phyloP scores from a whole-genome alignment of 345 rosid genomes.

The Anastatica hierochuntica region DNA sequence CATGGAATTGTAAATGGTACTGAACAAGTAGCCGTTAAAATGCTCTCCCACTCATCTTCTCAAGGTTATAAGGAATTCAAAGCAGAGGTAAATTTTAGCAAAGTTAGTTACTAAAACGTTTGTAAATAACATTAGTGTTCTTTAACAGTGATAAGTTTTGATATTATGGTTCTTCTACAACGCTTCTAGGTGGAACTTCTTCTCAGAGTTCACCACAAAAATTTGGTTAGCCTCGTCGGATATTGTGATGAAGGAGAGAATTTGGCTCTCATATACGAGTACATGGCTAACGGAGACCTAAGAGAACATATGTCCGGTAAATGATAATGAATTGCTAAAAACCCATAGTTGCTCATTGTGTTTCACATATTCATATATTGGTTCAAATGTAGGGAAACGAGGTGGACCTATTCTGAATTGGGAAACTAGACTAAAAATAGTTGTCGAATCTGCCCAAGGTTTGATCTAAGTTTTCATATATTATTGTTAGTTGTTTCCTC shows the following conservation, averaged over 20 bases:
- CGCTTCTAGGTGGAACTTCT: conserved; percentile 35
- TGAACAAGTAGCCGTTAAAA: conserved; percentile 36
- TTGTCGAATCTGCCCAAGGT: conserved; percentile 46
- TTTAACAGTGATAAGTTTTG: background rate
- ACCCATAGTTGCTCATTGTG: background rate
- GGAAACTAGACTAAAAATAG: conserved; percentile 39
- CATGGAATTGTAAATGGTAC: conserved; percentile 29
- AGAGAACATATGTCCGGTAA: conserved; percentile 24
- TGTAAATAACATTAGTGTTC: background rate
- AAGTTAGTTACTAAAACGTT: background rate
- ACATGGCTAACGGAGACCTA: conserved; percentile 31
- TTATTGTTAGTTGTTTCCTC: background rate
- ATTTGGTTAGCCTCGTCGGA: conserved; percentile 31
- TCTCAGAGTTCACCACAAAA: conserved; percentile 36
- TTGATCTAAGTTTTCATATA: background rate
- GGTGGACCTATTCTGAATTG: conserved; percentile 24
- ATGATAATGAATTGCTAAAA: background rate
- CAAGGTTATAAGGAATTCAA: conserved; percentile 42
- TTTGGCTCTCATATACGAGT: conserved; percentile 37
- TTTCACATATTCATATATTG: background rate
- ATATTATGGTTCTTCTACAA: background rate
- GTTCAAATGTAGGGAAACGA: conserved; percentile 15
- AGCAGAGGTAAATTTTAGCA: conserved; percentile 28
- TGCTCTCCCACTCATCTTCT: conserved; percentile 33
- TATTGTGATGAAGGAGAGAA: conserved; percentile 34